A percentile compares a stretch with the other conserved stretches of the same genome.
These are phyloP conservation scores for Chaetomium tenue DNA, from an alignment of 495 filamentous ascomycete genomes.

Conservation along the genomic window DNA sequence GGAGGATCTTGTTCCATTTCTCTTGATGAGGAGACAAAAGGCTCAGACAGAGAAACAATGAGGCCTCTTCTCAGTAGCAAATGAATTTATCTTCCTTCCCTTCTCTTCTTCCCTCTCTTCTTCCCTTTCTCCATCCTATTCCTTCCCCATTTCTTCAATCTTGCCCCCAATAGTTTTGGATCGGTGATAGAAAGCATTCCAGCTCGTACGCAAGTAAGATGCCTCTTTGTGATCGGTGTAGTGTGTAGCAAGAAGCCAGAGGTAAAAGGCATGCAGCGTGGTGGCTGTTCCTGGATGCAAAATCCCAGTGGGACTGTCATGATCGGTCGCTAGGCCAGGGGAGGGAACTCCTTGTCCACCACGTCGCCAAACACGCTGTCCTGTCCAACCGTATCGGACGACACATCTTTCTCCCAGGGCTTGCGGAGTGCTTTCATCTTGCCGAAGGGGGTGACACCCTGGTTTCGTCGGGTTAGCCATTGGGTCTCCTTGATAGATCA, in stretches of 20 bases:
- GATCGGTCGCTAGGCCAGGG: slow-evolving; percentile 17
- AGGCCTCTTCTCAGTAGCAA: not conserved
- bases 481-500: not conserved
- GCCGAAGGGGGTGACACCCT: slow-evolving; percentile 37
- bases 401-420: slow-evolving; percentile 40
- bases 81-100: not conserved
- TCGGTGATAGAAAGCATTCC: not conserved
- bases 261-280: not conserved
- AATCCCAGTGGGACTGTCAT: not conserved
- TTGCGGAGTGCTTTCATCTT: slow-evolving; percentile 38
- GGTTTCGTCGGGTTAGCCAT: not conserved
- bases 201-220: not conserved
- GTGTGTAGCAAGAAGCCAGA: no score
- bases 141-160: not conserved
- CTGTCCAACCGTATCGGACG: not conserved
- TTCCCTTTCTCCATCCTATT: not conserved
- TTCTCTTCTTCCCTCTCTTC: not conserved
- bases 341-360: slow-evolving; percentile 33
- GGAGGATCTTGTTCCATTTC: not conserved
- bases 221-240: not conserved
- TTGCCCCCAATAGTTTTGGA: not conserved
- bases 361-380: slow-evolving; percentile 15
- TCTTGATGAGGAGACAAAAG: not conserved
- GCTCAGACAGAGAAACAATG: not conserved
- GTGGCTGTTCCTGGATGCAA: not conserved